Base-by-base conservation (phyloP, 805 yeast species). In the Lipomyces lipofer region DNA sequence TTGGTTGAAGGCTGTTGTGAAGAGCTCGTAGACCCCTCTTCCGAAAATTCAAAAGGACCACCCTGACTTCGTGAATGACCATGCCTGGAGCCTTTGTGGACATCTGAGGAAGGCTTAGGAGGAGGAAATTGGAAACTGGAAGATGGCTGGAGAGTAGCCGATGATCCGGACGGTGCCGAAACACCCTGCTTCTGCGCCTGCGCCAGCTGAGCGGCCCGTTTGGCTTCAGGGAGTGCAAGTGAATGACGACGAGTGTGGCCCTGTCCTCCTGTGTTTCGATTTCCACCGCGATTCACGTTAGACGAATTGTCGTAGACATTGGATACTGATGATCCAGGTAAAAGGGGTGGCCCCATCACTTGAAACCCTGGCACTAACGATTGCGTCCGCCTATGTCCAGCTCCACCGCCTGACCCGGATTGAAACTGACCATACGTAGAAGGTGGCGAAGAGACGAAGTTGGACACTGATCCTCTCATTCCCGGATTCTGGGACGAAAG, bases 161-260 rank as follows among this genome's bases (percentile, higher is more conserved):
- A 9, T 27, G 57, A 17, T 51, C 56, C 54, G 22, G 55, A 17
- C 21, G 19, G 40, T 25, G 22, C 21, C 21, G 54, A 25, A 9
- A 38, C 63, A 4, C 49, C 53, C 15, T 58, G 62, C 47, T 57
- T 54, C 68, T 88, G 94, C 1, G 86, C 84, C 67, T 85, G 89
- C 35, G 84, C 91, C 62, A 84, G 84, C 3, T 97, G 97, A n/a
- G 99, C 99, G 5, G 97, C 97, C 63, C 85, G 85, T 65, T 88
- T 90, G 10, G 98, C 98, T 71, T 92, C 99, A 49, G 84, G 84
- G 54, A 92, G 76, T 1, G 95, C 97, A 56, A 92, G 74, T 0
- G 97, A 90, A 69, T 92, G 98, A 69, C 99, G 82, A 73, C 99
- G 83, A 39, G 78, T 74, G 68, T 92, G 99, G 32, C 97, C 96